Evolutionary conservation across 805 yeast genomes (phyloP).

Genomic region (Nakazawaea ernobii): DNA sequence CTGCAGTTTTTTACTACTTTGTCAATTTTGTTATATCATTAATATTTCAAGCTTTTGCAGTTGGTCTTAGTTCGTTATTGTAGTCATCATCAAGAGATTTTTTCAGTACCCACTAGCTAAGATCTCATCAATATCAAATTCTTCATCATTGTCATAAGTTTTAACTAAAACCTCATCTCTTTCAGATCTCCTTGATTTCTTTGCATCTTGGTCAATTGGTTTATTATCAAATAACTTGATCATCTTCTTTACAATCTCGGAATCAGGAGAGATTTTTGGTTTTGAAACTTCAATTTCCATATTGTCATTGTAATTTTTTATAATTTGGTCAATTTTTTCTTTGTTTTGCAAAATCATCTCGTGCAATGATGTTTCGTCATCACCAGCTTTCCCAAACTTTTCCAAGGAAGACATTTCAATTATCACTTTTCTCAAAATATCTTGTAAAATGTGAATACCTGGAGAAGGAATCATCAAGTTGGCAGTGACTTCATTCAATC

Average conservation of each 20-base stretch:
- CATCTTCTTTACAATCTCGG: background rate
- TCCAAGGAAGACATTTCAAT: background rate
- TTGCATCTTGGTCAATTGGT: background rate
- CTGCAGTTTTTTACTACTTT: background rate
- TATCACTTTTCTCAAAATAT: slow-evolving; percentile 1
- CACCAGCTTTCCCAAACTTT: background rate
- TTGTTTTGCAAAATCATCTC: background rate
- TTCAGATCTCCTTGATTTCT: background rate
- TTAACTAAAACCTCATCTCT: background rate
- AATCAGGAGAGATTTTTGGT: background rate
- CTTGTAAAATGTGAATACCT: slow-evolving; percentile 5
- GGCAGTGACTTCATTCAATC: slow-evolving; percentile 4
- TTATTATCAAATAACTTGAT: slow-evolving; percentile 2
- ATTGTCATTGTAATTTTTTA: background rate
- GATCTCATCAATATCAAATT: slow-evolving; percentile 7
- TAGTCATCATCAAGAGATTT: too few species aligned
- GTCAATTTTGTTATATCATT: too few species aligned
- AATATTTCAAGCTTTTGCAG: too few species aligned
- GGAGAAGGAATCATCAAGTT: slow-evolving; percentile 9
- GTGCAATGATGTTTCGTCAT: background rate
- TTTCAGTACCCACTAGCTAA: slow-evolving; percentile 1
- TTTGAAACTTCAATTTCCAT: background rate
- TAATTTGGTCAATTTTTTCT: background rate
- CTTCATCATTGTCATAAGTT: slow-evolving; percentile 2
- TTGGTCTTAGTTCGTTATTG: too few species aligned